These are phyloP conservation scores for Typha latifolia DNA, from an alignment of 176 grass and related monocot species.

Conservation along the genomic window DNA sequence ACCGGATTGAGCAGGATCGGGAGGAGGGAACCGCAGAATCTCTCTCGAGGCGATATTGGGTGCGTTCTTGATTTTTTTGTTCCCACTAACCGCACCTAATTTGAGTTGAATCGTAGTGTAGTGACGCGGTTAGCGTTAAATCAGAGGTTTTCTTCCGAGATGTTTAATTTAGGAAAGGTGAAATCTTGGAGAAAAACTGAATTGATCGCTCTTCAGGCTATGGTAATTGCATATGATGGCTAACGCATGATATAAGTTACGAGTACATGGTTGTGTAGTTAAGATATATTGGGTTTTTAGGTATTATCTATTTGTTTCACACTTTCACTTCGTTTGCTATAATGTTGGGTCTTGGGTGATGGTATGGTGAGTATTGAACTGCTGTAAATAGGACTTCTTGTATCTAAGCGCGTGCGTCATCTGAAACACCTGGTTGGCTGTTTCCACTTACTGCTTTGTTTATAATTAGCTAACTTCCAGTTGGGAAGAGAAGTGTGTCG, in stretches of 20 bases:
- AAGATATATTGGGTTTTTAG: not conserved
- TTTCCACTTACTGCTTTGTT: not conserved
- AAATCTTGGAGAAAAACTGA: not conserved
- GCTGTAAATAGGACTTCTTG: not conserved
- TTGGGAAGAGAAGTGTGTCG: not conserved
- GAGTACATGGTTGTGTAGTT: not conserved
- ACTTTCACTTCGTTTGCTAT: not conserved
- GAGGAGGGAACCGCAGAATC: constrained; percentile 65
- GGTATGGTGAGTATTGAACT: not conserved
- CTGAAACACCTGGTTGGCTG: not conserved
- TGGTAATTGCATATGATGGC: not conserved
- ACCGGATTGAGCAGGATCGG: constrained; percentile 46
- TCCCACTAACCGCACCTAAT: not conserved
- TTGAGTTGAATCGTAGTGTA: not conserved
- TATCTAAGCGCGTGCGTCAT: not conserved
- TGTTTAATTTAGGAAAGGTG: not conserved
- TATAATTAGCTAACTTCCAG: not conserved
- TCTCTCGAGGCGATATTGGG: constrained; percentile 89
- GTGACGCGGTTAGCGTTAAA: not conserved
- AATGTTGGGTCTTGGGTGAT: not conserved
- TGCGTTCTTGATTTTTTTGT: constrained; percentile 13
- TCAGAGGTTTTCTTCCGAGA: not conserved
- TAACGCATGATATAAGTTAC: not conserved
- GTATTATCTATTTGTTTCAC: not conserved
- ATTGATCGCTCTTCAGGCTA: not conserved